Evolutionary conservation across 1,284 basidiomycete species (phyloP), one percentile per base, ranked within the genome.

Genomic region (Waitea zeae): DNA sequence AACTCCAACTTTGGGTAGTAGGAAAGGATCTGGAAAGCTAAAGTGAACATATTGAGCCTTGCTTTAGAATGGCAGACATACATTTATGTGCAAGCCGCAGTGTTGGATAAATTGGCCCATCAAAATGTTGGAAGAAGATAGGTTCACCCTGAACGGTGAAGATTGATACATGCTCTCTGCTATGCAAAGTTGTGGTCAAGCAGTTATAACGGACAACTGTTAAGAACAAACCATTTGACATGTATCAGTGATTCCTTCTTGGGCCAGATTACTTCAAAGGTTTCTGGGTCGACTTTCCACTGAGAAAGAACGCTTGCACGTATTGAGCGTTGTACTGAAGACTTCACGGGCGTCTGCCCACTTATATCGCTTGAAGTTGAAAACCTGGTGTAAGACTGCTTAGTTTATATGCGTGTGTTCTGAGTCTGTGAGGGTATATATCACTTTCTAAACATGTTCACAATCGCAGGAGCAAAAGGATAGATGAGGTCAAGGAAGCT

Each of bases 71-170:
- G 34, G 32, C 28, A 15, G 36, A 61, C 80, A 48, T 49, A 89
- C 88, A 97, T 62, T 83, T 80, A 57, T 98, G 95, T 39, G 97
- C 59, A 4, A 97, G 55, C 42, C 79, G 71, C 41, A 98, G 61
- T 1, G 87, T 89, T 3, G 95, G 93, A 49, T 79, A 79, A 49
- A 87, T 76, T 0, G 88, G 88, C 0, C 88, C 90, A 55, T 98
- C 93, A 51, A 87, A 92, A 56, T 96, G 90, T 55, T 99, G 92
- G 64, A 96, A 93, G 59, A 96, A 87, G 39, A 98, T 54, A 4
- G 93, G 90, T 49, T 83, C 78, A 31, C 76, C 68, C 42, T 89
- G 70, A 24, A 93, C 61, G 1, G 89, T 82, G 54, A 87, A 89
- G 51, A 99, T 83, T 36, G 87, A 88, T 45, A 97, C 70, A 52